phyloP scores from a whole-genome alignment of 1,284 basidiomycete species.

The Cryptococcus hybrid region DNA sequence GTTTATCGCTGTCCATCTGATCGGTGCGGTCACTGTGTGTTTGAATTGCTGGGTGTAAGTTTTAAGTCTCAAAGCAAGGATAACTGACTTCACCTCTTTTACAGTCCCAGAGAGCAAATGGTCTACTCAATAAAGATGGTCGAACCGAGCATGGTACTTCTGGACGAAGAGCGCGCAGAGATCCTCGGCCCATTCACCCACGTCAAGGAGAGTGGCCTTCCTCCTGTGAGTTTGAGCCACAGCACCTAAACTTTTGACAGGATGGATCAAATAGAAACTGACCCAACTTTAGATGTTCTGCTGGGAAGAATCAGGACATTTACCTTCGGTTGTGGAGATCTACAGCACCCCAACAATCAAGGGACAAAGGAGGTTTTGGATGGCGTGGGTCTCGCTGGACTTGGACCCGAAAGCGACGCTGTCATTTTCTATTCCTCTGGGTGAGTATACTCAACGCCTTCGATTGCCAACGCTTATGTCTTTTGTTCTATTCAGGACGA shows the following conservation, averaged over 20 bases:
- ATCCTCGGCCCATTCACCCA: conserved; percentile 17
- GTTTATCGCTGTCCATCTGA: conserved; percentile 36
- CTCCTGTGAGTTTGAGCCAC: conserved; percentile 5
- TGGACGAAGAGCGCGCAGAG: conserved; percentile 31
- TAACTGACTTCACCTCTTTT: not conserved
- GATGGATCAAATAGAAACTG: not conserved
- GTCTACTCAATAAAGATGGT: conserved; percentile 30
- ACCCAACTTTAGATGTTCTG: conserved; percentile 12
- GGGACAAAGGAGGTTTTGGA: conserved; percentile 1
- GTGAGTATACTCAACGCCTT: conserved; percentile 11
- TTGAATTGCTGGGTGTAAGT: conserved; percentile 46
- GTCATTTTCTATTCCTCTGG: conserved; percentile 46
- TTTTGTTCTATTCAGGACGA: conserved; percentile 20
- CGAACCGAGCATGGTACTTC: conserved; percentile 25
- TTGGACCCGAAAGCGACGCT: conserved; percentile 40
- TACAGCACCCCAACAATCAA: conserved; percentile 3
- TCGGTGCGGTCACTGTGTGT: conserved; percentile 38
- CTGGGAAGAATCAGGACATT: conserved; percentile 11
- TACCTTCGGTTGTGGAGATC: conserved; percentile 6
- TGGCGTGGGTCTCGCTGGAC: conserved; percentile 12
- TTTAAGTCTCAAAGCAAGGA: not conserved
- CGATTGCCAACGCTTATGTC: not conserved
- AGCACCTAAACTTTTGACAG: not conserved
- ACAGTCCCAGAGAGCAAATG: conserved; percentile 16
- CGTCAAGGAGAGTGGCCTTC: conserved; percentile 10